Conservation (phyloP, 139 green algal genomes). For the Picochlorum sp. region DNA sequence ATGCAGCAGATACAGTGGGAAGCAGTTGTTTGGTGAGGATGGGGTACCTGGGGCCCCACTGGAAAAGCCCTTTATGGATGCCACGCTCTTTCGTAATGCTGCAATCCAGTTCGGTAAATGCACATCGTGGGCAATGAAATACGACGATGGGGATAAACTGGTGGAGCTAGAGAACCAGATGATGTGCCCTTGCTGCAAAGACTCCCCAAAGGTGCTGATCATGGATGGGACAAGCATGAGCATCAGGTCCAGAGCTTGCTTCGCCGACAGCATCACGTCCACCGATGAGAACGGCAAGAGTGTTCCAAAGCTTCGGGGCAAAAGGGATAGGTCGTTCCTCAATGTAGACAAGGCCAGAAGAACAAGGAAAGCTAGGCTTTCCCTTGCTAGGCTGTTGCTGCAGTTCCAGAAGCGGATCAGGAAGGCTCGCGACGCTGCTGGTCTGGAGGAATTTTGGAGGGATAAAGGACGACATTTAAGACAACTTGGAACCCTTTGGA, state of each 20-base stretch:
- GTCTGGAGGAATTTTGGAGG: neutral
- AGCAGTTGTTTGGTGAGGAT: neutral
- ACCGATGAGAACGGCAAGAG: neutral
- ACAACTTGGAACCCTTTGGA: neutral
- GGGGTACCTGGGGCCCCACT: neutral
- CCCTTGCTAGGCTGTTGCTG: neutral
- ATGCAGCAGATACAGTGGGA: neutral
- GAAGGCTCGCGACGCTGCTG: neutral
- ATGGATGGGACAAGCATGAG: slow-evolving; percentile 2
- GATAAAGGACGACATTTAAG: neutral
- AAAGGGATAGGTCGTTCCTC: neutral
- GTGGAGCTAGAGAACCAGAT: neutral
- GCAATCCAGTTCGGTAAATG: neutral
- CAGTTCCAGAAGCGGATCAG: neutral
- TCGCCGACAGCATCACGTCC: neutral
- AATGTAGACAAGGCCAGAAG: neutral
- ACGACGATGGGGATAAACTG: too few species aligned
- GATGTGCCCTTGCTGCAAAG: neutral
- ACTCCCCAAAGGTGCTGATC: neutral
- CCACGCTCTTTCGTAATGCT: neutral
- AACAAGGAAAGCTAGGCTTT: neutral
- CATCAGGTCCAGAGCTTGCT: slow-evolving; percentile 1
- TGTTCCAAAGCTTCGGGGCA: neutral
- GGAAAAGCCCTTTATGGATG: neutral
- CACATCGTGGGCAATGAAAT: neutral